A percentile compares a stretch with the other conserved stretches of the same genome.
These are phyloP conservation scores for Russula brevipes DNA, from an alignment of 768 basidiomycete species.

Conservation along the genomic window DNA sequence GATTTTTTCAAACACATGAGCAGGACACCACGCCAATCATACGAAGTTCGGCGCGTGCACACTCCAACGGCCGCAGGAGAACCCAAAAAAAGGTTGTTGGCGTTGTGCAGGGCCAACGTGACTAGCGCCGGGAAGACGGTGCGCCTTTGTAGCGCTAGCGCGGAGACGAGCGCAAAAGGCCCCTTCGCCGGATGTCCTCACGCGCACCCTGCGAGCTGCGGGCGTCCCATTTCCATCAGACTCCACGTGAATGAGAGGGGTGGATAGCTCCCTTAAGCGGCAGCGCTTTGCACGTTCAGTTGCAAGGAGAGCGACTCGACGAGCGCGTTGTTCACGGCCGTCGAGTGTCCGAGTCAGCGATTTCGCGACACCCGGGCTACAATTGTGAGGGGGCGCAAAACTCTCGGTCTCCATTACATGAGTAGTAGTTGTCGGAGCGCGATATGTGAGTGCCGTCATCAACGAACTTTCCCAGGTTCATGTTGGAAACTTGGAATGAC, in stretches of 20 bases:
- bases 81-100: not conserved
- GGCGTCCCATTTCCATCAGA: not conserved
- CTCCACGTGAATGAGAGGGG: not conserved
- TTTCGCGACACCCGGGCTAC: not conserved
- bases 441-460: too few species aligned
- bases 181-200: not conserved
- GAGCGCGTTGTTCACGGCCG: too few species aligned
- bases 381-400: not conserved
- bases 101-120: not conserved
- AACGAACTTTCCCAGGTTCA: not conserved
- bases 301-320: not conserved
- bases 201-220: too few species aligned
- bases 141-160: not conserved
- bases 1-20: too few species aligned
- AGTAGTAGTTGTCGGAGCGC: too few species aligned
- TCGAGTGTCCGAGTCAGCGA: too few species aligned
- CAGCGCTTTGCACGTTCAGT: not conserved
- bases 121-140: not conserved
- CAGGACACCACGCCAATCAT: too few species aligned
- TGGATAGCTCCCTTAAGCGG: not conserved
- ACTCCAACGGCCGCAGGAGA: too few species aligned
- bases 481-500: too few species aligned
- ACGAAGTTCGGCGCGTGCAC: not conserved
- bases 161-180: too few species aligned
- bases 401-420: too few species aligned